phyloP scores from a whole-genome alignment of 108 stramenopile genomes.

The Cyclostephanos tholiformis region DNA sequence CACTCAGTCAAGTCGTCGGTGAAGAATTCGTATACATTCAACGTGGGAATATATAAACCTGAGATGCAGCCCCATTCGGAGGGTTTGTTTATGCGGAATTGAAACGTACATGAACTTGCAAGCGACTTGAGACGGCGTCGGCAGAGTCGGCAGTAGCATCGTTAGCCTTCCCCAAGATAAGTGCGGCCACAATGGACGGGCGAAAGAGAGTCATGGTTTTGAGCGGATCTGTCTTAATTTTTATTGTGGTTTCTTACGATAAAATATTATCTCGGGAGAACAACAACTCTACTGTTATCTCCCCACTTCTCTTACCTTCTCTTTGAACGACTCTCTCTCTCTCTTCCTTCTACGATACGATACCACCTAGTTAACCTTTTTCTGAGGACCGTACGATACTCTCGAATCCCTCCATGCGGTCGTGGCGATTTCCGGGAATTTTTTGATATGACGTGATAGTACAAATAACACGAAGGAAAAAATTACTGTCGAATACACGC shows the following conservation, averaged over 20 bases:
- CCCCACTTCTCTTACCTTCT: too few relatives aligned
- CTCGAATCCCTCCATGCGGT: too few relatives aligned
- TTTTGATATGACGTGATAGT: too few relatives aligned
- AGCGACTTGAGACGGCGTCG: constrained; percentile 72
- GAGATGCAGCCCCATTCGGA: neutral
- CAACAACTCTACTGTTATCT: too few relatives aligned
- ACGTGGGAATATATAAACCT: neutral
- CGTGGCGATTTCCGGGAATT: too few relatives aligned
- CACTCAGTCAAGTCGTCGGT: neutral
- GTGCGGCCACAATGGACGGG: constrained; percentile 14
- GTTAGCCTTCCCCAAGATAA: constrained; percentile 23
- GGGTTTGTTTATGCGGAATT: neutral
- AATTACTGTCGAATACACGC: too few relatives aligned
- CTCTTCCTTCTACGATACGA: too few relatives aligned
- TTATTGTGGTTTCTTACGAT: neutral
- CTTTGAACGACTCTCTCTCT: neutral
- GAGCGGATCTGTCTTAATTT: neutral
- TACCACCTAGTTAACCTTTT: too few relatives aligned
- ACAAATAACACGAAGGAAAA: too few relatives aligned
- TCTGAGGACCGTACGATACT: too few relatives aligned
- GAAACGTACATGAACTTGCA: constrained; percentile 80
- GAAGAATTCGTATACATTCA: neutral
- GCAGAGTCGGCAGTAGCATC: constrained; percentile 40
- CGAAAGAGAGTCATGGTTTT: constrained; percentile 22
- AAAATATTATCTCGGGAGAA: too few relatives aligned